phyloP scores from a whole-genome alignment of 306 rosid species.

The Alnus glutinosa region DNA sequence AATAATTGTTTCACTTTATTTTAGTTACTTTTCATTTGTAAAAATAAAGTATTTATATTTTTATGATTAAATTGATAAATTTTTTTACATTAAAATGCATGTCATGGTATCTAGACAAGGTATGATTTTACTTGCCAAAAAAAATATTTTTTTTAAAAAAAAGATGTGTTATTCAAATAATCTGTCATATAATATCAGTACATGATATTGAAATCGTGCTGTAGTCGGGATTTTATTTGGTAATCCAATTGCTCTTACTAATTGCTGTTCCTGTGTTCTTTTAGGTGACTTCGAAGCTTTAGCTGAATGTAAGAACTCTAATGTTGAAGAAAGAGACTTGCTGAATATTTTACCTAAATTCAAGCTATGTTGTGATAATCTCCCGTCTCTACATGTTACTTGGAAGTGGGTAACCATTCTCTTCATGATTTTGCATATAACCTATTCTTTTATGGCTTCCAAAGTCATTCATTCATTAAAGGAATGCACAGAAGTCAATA shows the following conservation, averaged over 20 bases:
- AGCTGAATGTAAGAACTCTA: slow-evolving; percentile 23
- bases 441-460: slow-evolving; percentile 2
- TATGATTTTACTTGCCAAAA: background rate
- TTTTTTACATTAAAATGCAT: background rate
- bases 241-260: slow-evolving; percentile 7
- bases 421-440: slow-evolving; percentile 21
- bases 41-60: background rate
- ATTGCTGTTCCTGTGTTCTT: slow-evolving; percentile 6
- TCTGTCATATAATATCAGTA: background rate
- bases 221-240: background rate
- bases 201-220: background rate
- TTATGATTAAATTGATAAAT: background rate
- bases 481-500: background rate
- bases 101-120: background rate
- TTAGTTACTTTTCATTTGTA: background rate
- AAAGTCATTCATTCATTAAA: background rate
- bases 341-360: slow-evolving; percentile 25
- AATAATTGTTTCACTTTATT: background rate
- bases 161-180: background rate
- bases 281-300: slow-evolving; percentile 30
- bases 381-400: slow-evolving; percentile 46
- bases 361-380: slow-evolving; percentile 9
- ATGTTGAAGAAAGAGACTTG: slow-evolving; percentile 30
- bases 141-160: too few species aligned
- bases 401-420: slow-evolving; percentile 65